These are phyloP conservation scores for Phialemoniopsis sp. DNA, from an alignment of 2,329 filamentous ascomycete species.

Conservation along the genomic window DNA sequence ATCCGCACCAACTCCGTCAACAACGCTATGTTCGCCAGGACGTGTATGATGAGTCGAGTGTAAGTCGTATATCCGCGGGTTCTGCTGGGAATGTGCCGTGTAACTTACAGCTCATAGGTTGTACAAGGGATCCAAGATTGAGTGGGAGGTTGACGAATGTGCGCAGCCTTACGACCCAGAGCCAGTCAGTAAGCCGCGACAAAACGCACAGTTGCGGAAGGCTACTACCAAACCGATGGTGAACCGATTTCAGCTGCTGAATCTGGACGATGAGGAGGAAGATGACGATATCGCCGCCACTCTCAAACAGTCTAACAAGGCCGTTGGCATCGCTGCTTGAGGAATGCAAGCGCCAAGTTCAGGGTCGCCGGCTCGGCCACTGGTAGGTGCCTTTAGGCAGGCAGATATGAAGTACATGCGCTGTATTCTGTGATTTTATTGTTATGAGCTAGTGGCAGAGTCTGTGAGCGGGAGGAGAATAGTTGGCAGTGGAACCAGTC, in stretches of 20 bases:
- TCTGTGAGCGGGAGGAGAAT: too few species aligned
- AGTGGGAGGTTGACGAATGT: conserved; percentile 72
- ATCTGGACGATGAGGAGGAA: conserved; percentile 39
- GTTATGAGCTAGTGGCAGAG: too few species aligned
- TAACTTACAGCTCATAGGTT: too few species aligned
- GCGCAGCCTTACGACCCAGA: conserved; percentile 45
- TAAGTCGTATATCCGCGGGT: conserved; percentile 22
- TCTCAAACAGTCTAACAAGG: conserved; percentile 13
- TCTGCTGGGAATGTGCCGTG: too few species aligned
- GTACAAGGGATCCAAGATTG: conserved; percentile 69
- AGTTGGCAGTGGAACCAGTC: too few species aligned
- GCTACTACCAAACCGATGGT: conserved; percentile 26
- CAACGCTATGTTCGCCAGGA: conserved; percentile 70
- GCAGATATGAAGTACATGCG: too few species aligned
- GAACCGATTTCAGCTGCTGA: conserved; percentile 62
- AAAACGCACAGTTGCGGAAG: conserved; percentile 9
- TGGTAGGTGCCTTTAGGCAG: too few species aligned
- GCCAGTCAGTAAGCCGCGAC: conserved; percentile 12
- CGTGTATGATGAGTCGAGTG: conserved; percentile 68
- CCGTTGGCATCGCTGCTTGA: conserved; percentile 17
- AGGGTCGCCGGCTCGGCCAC: too few species aligned
- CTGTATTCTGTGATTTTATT: too few species aligned
- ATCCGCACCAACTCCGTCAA: conserved; percentile 76
- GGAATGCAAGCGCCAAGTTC: too few species aligned
- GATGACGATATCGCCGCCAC: conserved; percentile 23